Conservation (phyloP, 192 early-diverging fungal species). For the Coemansia sp. region DNA sequence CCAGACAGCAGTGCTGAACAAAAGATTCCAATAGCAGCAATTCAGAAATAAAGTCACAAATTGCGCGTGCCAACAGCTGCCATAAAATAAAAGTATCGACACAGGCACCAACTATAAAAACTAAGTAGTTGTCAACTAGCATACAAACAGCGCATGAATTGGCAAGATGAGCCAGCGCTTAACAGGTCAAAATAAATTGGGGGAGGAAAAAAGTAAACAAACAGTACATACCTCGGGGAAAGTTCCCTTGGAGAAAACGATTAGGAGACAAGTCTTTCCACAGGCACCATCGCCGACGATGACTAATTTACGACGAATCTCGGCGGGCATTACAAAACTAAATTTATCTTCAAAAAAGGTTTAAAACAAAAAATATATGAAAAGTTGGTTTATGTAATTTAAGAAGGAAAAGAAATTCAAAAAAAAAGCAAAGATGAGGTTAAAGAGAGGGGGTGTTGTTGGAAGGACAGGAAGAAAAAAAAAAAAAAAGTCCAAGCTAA, state of each 20-base stretch:
- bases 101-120: not conserved
- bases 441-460: not conserved
- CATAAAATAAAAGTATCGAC: not conserved
- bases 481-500: not conserved
- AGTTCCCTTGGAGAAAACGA: constrained; percentile 77
- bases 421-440: constrained; percentile 3
- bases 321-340: constrained; percentile 36
- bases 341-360: constrained; percentile 14
- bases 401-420: constrained; percentile 7
- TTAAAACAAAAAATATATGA: constrained; percentile 15
- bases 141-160: not conserved
- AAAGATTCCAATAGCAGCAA: not conserved
- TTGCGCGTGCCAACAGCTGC: not conserved
- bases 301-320: constrained; percentile 71
- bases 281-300: constrained; percentile 93
- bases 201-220: constrained; percentile 8
- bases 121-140: not conserved
- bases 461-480: not conserved
- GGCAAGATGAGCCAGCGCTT: not conserved
- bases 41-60: not conserved
- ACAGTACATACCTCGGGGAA: constrained; percentile 76
- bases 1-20: not conserved
- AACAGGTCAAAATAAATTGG: not conserved
- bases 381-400: not conserved
- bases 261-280: constrained; percentile 88